Percentiles rank a stretch among this genome's conserved stretches.
These are phyloP conservation scores for Vigna radiata DNA, from an alignment of 306 rosid genomes.

Conservation along the genomic window DNA sequence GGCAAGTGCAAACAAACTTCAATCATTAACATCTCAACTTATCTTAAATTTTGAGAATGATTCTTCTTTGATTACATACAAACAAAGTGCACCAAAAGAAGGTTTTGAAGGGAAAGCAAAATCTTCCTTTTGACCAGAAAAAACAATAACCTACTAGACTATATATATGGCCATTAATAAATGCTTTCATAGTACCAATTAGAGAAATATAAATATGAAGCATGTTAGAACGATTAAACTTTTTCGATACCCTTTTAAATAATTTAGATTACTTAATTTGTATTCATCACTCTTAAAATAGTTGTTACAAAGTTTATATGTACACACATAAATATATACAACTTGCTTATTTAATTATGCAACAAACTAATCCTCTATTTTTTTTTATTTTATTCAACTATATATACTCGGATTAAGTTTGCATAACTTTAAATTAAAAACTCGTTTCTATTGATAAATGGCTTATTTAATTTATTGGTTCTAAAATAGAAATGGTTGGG, in stretches of 20 bases:
- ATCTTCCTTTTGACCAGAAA: slow-evolving; percentile 50
- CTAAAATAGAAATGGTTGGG: background rate
- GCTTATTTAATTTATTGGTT: background rate
- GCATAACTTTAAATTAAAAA: background rate
- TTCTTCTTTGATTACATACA: slow-evolving; percentile 45
- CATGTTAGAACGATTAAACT: too few relatives aligned
- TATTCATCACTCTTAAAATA: background rate
- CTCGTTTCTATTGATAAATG: background rate
- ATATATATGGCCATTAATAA: background rate
- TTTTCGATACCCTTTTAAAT: background rate
- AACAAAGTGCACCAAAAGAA: slow-evolving; percentile 50
- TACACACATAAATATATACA: background rate
- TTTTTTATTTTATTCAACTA: slow-evolving; percentile 1
- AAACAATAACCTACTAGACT: slow-evolving; percentile 3
- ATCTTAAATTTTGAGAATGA: slow-evolving; percentile 44
- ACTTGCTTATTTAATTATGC: background rate
- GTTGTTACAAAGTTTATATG: too few relatives aligned
- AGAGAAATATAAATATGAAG: background rate
- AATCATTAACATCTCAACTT: slow-evolving; percentile 44
- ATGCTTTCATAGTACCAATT: background rate
- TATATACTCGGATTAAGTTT: too few relatives aligned
- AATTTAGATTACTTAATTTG: background rate
- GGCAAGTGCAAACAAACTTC: slow-evolving; percentile 49
- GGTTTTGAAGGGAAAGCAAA: slow-evolving; percentile 42
- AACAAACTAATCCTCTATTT: background rate